Base-by-base conservation (phyloP, 2,329 filamentous ascomycete genomes). In the Pseudogymnoascus sp. region DNA sequence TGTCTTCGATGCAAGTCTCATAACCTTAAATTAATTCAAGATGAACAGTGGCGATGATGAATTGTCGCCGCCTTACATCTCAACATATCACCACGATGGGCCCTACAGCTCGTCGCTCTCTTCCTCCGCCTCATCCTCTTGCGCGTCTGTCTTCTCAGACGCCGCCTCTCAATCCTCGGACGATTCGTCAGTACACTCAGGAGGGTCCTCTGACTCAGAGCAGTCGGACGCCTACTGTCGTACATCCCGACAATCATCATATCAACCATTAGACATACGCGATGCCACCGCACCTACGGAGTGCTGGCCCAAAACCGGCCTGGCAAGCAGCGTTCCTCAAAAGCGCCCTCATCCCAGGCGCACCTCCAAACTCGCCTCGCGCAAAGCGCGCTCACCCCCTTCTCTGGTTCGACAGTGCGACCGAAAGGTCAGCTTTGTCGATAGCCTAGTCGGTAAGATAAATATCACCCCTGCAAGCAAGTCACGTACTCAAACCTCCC, bases 391-490 rank as follows among this genome's bases (percentile, higher is more conserved):
- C 69, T 81, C 83, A 69, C 88, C 89, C 69, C 90, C 93, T 59
- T 78, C 87, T 63, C 83, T 97, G 67, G 82, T 92, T 66, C 88
- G 92, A 71, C 92, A 97, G 79, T 85, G 86, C 72, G 92, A 97
- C 77, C 89, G 92, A 73, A 96, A 96, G 81, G 84, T 90, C 73
- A 92, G 89, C 76, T 97, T 97, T 73, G 93, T 97, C 77, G 92
- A 97, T 76, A 94, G 87, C 76, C 90, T 97, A 75, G 92, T 97
- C 80, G 93, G 93, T 97, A 91, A 90, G 93, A 81, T 74, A 69
- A 72, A 70, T 65, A 73, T 65, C 68, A 65, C 9, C 48, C 69
- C 69, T 63, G 67, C 61, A 64, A 67, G 60, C 60, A 67, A 64
- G 69, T 68, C 18, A 63, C 65, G 60, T 65, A 70, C 74, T 76